Conservation (phyloP, 768 basidiomycete genomes). For the Megacollybia marginata region DNA sequence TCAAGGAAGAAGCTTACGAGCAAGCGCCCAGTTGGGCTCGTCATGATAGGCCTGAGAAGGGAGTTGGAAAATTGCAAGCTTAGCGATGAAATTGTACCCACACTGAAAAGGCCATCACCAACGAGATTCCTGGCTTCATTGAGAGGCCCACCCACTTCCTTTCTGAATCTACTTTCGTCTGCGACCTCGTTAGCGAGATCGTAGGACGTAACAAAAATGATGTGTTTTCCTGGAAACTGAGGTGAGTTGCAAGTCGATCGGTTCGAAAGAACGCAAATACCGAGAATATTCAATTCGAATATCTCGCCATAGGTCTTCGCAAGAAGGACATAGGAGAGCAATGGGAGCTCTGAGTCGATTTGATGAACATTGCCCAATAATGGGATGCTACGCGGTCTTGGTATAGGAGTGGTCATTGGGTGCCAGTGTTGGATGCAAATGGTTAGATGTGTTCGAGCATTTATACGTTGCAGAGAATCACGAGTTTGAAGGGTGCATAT, state of each 20-base stretch:
- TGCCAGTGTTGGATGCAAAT: neutral
- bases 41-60: constrained; percentile 24
- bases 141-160: constrained; percentile 26
- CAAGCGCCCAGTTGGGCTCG: constrained; percentile 40
- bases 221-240: constrained; percentile 12
- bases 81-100: constrained; percentile 4
- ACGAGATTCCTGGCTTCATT: constrained; percentile 26
- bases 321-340: constrained; percentile 21
- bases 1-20: constrained; percentile 20
- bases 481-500: no score
- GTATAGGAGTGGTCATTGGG: constrained; percentile 25
- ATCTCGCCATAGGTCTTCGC: constrained; percentile 31
- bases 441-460: neutral
- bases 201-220: constrained; percentile 25
- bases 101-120: constrained; percentile 36
- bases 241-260: neutral
- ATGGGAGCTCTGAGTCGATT: constrained; percentile 25
- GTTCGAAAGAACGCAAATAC: constrained; percentile 8
- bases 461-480: no score
- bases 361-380: constrained; percentile 28
- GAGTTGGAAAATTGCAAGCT: neutral
- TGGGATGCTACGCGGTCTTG: constrained; percentile 27
- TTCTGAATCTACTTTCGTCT: constrained; percentile 35
- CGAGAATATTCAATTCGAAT: constrained; percentile 24
- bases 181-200: constrained; percentile 32